Evolutionary conservation across 2,329 filamentous ascomycete species (phyloP), one percentile per base, ranked within the genome.

Genomic region (Acrocalymma vagum): DNA sequence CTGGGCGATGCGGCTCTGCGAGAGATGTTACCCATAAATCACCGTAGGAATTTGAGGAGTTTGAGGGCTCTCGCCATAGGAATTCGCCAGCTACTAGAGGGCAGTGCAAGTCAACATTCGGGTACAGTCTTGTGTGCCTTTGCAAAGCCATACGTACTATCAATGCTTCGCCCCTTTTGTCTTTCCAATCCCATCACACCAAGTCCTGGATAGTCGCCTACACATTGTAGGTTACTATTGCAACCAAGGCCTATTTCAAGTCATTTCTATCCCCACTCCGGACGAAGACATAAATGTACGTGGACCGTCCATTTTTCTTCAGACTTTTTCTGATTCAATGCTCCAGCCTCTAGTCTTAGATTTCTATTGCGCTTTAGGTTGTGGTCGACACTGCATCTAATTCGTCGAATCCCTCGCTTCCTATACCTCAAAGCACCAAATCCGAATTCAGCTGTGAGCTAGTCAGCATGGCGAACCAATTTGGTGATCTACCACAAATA

Each of bases 1-100:
- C 14, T 9, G 14, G 32, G 8, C 22, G 14, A 63, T 69, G 65
- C 61, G 65, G 65, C 65, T 69, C 65, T 69, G 65, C 64, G 43
- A 56, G 16, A 18, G 17, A 13, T 41, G 37, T 40, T 38, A 24
- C 54, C 44, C 60, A 65, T 69, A 67, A 67, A 67, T 55, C 46
- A 58, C 16, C 41, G 47, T 32, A 44, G 37, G 51, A 40, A 55
- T 55, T n/a, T n/a, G n/a, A n/a, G n/a, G n/a, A n/a, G n/a, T n/a
- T n/a, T n/a, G n/a, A n/a, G 53, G 28, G 43, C 47, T 47, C 36
- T 48, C 45, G 34, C 51, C 43, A 17, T 42, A 45, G 45, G 50
- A 45, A 40, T 46, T 48, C 52, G 53, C 45, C 34, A 50, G 44
- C 50, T 50, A 51, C 33, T 40, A 47, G 47, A 37, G 49, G 61